Evolutionary conservation across 2,329 filamentous ascomycete species (phyloP), one percentile per base, ranked within the genome.

Genomic region (Falciphora oryzae): DNA sequence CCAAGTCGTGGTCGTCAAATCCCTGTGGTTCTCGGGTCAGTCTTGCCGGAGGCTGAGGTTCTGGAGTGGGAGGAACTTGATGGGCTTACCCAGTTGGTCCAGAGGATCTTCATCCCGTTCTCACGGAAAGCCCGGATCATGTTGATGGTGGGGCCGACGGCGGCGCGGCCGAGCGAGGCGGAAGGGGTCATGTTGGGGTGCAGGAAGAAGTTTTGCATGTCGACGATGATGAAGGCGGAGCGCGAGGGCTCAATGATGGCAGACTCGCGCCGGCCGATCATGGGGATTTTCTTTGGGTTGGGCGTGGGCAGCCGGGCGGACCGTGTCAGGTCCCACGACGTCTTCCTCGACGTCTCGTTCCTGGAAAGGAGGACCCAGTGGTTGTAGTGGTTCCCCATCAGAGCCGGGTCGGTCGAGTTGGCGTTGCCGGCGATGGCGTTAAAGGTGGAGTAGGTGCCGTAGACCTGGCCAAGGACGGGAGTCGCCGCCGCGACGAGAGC

Each of bases 191-290:
- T 50, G 62, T 63, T 72, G 61, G 68, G 74, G 72, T 71, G 76
- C n/a, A 84, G 74, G 69, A 84, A 85, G 74, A 79, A 83, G 70
- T 85, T 85, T 71, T 85, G 83, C 79, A 85, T 82, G 72, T 85
- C 83, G 50, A 69, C 65, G 7, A 69, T 56, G 1, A 69, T 65
- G 22, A 69, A 65, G 1, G 68, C 83, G 14, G 78, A 78, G 27
- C 74, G 75, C 14, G 69, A 64, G 4, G 82, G 78, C 27, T 74
- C 73, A 59, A 53, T 53, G 2, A 53, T n/a, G 44, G 44, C 44
- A 8, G 44, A 53, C 22, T n/a, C 44, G 44, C 44, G 83, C 71
- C 11, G 27, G 16, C 44, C 44, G n/a, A 53, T 5, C 44, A 53
- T 53, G 5, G 22, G 22, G 44, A 53, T 53, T 22, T 22, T 53